Percentiles rank a stretch among this genome's conserved stretches.
Evolutionary conservation across 306 rosid genomes (phyloP).

Genomic region (Adenanthera pavonina): DNA sequence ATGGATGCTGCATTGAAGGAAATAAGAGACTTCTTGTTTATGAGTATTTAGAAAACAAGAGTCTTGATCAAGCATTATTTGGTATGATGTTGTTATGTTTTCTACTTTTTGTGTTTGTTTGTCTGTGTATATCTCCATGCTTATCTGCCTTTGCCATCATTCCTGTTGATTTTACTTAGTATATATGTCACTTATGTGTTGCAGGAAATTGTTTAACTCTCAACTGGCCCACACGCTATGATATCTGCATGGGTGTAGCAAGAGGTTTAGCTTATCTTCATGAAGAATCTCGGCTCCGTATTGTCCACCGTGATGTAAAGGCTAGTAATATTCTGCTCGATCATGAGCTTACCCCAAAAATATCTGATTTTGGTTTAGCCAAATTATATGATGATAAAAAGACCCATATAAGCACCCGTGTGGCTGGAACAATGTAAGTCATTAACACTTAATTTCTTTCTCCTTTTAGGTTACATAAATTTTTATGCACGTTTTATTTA

Average conservation of each 20-base stretch:
- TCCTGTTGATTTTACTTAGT: background rate
- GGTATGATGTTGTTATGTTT: constrained; percentile 52
- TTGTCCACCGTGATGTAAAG: constrained; percentile 86
- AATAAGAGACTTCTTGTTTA: constrained; percentile 76
- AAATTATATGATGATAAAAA: constrained; percentile 76
- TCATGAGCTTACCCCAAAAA: constrained; percentile 64
- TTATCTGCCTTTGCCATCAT: background rate
- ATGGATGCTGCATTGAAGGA: constrained; percentile 83
- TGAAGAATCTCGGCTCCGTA: constrained; percentile 72
- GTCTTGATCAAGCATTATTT: constrained; percentile 88
- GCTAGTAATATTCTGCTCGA: constrained; percentile 84
- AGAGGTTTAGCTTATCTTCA: constrained; percentile 81
- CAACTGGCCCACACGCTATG: constrained; percentile 73
- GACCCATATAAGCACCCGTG: constrained; percentile 82
- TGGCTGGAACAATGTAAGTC: constrained; percentile 80
- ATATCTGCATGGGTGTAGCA: constrained; percentile 78
- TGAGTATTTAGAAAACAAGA: constrained; percentile 81
- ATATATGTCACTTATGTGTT: constrained; percentile 22
- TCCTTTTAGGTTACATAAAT: background rate
- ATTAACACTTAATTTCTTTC: background rate
- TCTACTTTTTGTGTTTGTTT: background rate
- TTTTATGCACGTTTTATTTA: background rate
- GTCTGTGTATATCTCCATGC: background rate
- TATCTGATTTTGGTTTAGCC: constrained; percentile 85
- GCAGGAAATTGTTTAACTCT: constrained; percentile 57